Evolutionary conservation across 2,329 filamentous ascomycete genomes (phyloP).

Genomic region (Paecilomyces niveus): DNA sequence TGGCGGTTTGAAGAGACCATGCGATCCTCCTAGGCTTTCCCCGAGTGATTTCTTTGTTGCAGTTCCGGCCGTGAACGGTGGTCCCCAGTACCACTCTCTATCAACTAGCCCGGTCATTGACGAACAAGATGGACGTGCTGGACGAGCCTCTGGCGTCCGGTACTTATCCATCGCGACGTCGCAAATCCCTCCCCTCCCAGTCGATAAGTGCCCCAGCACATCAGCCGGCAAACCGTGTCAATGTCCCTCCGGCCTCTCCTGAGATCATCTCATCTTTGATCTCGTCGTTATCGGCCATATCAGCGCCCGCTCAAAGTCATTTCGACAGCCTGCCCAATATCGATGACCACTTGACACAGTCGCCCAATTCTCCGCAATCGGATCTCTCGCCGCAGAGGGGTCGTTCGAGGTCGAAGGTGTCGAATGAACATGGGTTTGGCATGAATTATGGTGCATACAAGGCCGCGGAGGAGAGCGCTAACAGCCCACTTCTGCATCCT

Average conservation of each 20-base stretch:
- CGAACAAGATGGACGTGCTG: constrained; percentile 15
- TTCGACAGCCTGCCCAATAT: constrained; percentile 54
- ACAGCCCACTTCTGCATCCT: constrained; percentile 43
- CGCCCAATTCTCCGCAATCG: constrained; percentile 21
- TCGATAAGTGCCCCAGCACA: constrained; percentile 10
- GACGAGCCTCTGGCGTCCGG: constrained; percentile 20
- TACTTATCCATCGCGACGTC: constrained; percentile 35
- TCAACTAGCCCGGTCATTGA: background rate
- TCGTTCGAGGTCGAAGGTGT: constrained; percentile 18
- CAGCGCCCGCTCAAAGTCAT: constrained; percentile 59
- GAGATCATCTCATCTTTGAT: constrained; percentile 54
- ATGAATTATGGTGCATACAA: constrained; percentile 66
- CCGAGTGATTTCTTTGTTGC: background rate
- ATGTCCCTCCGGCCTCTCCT: constrained; percentile 37
- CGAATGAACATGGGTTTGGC: constrained; percentile 48
- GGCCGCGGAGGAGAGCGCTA: constrained; percentile 44
- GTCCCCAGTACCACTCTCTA: background rate
- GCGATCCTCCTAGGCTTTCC: background rate
- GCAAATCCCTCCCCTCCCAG: constrained; percentile 35
- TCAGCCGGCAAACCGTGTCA: constrained; percentile 21
- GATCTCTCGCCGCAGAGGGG: constrained; percentile 16
- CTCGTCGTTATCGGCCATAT: constrained; percentile 53
- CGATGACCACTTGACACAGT: constrained; percentile 33
- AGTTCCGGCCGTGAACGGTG: background rate
- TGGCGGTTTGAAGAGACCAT: background rate